Evolutionary conservation across 495 filamentous ascomycete genomes (phyloP), one percentile per base, ranked within the genome.

Genomic region (Podospora australis): DNA sequence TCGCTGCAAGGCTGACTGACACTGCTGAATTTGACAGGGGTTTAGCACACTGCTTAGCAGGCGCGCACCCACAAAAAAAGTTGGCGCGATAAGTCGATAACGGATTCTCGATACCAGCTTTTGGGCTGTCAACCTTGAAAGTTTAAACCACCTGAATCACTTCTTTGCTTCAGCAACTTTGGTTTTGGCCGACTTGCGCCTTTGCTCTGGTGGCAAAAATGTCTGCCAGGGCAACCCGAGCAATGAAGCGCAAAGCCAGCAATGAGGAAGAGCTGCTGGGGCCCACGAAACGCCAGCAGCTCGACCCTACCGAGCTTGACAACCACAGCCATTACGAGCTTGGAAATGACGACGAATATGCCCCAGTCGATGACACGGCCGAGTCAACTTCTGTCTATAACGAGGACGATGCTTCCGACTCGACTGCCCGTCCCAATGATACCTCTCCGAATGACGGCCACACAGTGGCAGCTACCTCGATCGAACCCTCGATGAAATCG

Each of bases 401-500:
- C 36, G 41, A 50, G 35, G 48, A 53, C 34, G 29, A 43, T 17
- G 39, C 38, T 40, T 44, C 25, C 47, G 53, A 39, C 14, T 2
- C 32, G 3, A 6, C 19, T 1, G 29, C 38, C 38, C 20, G 35
- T 19, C 9, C 45, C 35, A n/a, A n/a, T n/a, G n/a, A n/a, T n/a
- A n/a, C n/a, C n/a, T n/a, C n/a, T n/a, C 19, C 49, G 17, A 29
- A 46, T 42, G 10, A 40, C 32, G 6, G 38, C 28, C 52, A 62
- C 21, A 62, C 62, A n/a, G 38, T 46, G 3, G 39, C 52, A 5
- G 53, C 52, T 13, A 63, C 61, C 24, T 55, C 69, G 39, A 67
- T 70, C 29, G 61, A 71, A 24, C 60, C 73, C 34, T 69, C 74
- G 1, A 76, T 78, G 1, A 70, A 78, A 11, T 60, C 65, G 10